phyloP scores from a whole-genome alignment of 1,139 yeast species.

The Pichia sp. region DNA sequence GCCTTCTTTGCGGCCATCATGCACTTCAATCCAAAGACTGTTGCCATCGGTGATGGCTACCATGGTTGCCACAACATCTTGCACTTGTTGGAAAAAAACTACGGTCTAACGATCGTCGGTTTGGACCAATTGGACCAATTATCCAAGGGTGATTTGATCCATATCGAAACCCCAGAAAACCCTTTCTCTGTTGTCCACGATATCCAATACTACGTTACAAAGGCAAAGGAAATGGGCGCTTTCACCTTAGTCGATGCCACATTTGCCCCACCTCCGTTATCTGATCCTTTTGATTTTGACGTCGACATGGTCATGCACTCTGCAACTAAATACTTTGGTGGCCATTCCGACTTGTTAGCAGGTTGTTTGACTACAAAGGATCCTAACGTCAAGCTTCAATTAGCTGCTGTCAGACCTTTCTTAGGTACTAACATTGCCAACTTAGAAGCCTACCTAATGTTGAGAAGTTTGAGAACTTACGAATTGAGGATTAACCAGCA shows the following conservation, averaged over 20 bases:
- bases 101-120: slow-evolving; percentile 50
- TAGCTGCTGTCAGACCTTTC: slow-evolving; percentile 57
- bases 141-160: slow-evolving; percentile 69
- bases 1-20: slow-evolving; percentile 78
- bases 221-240: slow-evolving; percentile 75
- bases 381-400: slow-evolving; percentile 38
- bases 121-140: slow-evolving; percentile 50
- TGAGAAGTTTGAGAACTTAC: slow-evolving; percentile 76
- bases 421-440: slow-evolving; percentile 78
- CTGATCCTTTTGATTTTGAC: slow-evolving; percentile 77
- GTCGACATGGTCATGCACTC: slow-evolving; percentile 86
- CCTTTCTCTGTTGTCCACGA: slow-evolving; percentile 69
- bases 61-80: slow-evolving; percentile 79
- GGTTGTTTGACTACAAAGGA: slow-evolving; percentile 70
- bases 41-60: slow-evolving; percentile 77
- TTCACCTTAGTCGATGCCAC: slow-evolving; percentile 79
- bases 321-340: slow-evolving; percentile 88
- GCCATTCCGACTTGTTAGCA: slow-evolving; percentile 84
- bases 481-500: slow-evolving; percentile 67
- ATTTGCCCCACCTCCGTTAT: slow-evolving; percentile 81
- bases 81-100: slow-evolving; percentile 55
- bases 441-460: slow-evolving; percentile 66
- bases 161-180: slow-evolving; percentile 82
- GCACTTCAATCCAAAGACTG: slow-evolving; percentile 64
- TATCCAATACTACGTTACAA: slow-evolving; percentile 54